Evolutionary conservation across 331 rosid genomes (phyloP), one percentile per base, ranked within the genome.

Genomic region (Quercus phellos): DNA sequence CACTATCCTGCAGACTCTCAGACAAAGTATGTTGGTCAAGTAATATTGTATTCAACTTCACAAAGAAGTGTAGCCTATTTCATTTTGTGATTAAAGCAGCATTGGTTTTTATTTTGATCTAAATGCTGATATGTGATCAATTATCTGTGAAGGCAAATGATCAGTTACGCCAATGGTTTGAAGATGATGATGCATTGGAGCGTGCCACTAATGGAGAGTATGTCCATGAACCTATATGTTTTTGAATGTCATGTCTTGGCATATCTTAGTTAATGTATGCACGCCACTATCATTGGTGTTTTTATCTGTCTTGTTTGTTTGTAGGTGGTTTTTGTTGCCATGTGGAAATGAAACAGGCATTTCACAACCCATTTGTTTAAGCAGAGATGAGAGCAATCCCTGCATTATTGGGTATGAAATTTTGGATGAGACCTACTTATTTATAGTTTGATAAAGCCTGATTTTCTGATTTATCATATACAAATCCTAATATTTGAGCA

Each of bases 151-250:
- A 95, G 99, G 98, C 96, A 78, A 90, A 81, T 51, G 92, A 89
- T 78, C 85, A 87, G 46, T 84, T 95, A 34, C 90, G 59, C 3
- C 85, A 12, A 80, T 95, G 99, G 98, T 91, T 95, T 66, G 87
- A 85, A 82, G 97, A 93, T 34, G 87, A 95, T 54, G 99, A 95
- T 78, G 98, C 98, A 53, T 85, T 95, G 26, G 94, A 95, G 86
- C 92, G 97, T 73, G 88, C 98, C 60, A 91, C 88, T 51, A 87
- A 74, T 17, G 99, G 98, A 90, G 98, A 91, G 99, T 95, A 88
- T 60, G 98, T 79, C 64, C 51, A 3, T 8, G 29, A 16, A 32
- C 53, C 68, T 54, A 54, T 38, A 30, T 74, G 63, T 59, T 29
- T 60, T 77, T 27, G 55, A 78, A 55, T 76, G 17, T 76, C 74